Conservation (phyloP, 176 grass and related monocot genomes). For the Saccharum officinarum region DNA sequence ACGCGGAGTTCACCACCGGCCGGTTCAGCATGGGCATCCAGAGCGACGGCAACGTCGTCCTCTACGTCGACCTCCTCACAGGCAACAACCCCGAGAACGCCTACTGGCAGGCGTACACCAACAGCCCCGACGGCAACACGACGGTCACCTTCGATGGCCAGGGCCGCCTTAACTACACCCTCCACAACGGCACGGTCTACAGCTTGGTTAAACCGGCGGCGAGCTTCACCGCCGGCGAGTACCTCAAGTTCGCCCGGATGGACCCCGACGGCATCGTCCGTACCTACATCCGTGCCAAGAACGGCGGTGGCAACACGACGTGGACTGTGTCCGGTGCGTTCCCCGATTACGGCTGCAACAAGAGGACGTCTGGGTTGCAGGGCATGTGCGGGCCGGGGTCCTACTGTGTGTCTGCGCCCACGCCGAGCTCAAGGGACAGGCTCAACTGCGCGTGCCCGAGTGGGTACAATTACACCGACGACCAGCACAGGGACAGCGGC, state of each 20-base stretch:
- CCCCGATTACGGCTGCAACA: not conserved
- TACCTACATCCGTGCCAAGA: not conserved
- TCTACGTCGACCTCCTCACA: conserved; percentile 7
- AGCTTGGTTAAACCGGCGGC: not conserved
- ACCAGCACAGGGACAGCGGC: not conserved
- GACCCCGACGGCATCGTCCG: not conserved
- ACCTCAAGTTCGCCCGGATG: not conserved
- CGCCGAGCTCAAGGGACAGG: not conserved
- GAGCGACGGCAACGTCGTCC: conserved; percentile 40
- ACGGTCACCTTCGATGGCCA: conserved; percentile 1
- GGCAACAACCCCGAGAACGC: not conserved
- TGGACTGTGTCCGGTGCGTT: not conserved
- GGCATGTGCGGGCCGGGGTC: conserved; percentile 29
- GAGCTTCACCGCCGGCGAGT: not conserved
- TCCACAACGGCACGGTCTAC: not conserved
- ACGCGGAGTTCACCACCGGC: conserved; percentile 34
- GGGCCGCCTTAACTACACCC: conserved; percentile 19
- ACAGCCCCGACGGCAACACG: not conserved
- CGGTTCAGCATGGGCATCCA: conserved; percentile 42
- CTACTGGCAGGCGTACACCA: conserved; percentile 20
- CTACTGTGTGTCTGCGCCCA: not conserved
- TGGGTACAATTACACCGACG: not conserved
- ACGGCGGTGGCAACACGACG: not conserved
- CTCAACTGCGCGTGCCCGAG: conserved; percentile 16
- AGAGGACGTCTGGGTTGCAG: conserved; percentile 3